Base-by-base conservation (phyloP, 163 green algal species). In the Scenedesmus sp. region DNA sequence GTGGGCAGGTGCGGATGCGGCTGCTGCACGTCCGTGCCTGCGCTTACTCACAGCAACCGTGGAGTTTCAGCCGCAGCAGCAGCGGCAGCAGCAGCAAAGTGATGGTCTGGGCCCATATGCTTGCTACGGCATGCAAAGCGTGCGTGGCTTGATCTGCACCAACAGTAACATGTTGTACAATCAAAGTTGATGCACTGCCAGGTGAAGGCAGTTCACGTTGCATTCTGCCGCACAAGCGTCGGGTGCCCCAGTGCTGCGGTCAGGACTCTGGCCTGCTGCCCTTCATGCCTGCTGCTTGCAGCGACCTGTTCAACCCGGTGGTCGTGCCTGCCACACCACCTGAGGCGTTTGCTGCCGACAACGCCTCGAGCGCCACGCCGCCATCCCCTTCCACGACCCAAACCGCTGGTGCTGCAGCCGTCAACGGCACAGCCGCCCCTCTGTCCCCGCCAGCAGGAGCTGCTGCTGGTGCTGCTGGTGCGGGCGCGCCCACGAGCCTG, bases 241-340 rank as follows among this genome's bases (percentile, higher is more conserved):
- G n/a, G n/a, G n/a, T 46, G 13, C 1, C 81, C 26, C 18, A 30
- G 26, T 79, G 68, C 30, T 79, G 68, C 30, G n/a, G n/a, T n/a
- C n/a, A n/a, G n/a, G n/a, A n/a, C n/a, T n/a, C n/a, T n/a, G n/a
- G n/a, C n/a, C 68, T 79, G 68, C 68, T 79, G 68, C 68, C 26
- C 7, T 40, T 5, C 30, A 42, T 68, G 49, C 49, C 16, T 46
- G 51, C 33, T 68, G n/a, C 81, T 0, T 76, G 81, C 81, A 87
- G 81, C n/a, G 43, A 43, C 81, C 9, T 87, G 18, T 87, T 76
- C 81, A 87, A 87, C 51, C 81, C 81, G 13, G 49, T 79, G 13
- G 46, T 80, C 0, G 49, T 88, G 6, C 83, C 83, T 18, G 33
- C 56, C 83, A 88, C 83, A 10, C 56, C 83, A 15, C 7, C 83